These are phyloP conservation scores for Grosmannia serpens DNA, from an alignment of 2,329 filamentous ascomycete species.

Conservation along the genomic window DNA sequence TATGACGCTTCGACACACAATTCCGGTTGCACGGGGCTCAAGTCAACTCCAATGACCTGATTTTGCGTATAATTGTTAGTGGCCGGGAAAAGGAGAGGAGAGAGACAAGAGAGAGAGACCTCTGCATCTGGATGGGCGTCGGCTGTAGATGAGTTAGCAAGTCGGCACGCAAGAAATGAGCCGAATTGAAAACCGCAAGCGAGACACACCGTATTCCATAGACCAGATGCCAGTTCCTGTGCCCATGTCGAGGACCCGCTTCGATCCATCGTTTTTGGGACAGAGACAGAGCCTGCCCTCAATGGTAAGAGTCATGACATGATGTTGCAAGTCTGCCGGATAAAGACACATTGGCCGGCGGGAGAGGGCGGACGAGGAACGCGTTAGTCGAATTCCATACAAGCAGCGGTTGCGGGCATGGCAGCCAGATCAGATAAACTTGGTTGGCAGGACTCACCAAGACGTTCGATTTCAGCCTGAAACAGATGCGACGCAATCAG, in stretches of 20 bases:
- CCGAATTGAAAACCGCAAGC: too few species aligned
- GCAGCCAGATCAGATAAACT: not conserved
- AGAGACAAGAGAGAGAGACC: not conserved
- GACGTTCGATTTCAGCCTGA: conserved; percentile 12
- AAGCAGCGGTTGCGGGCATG: not conserved
- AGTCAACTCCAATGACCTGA: conserved; percentile 14
- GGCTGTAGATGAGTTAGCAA: conserved; percentile 4
- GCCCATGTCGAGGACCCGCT: conserved; percentile 13
- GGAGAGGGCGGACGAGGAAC: not conserved
- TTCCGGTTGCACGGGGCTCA: conserved; percentile 14
- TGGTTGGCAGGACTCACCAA: conserved; percentile 6
- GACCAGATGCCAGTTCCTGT: conserved; percentile 16
- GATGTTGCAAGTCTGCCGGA: conserved; percentile 12
- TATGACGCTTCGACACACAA: too few species aligned
- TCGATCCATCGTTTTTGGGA: conserved; percentile 11
- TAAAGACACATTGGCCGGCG: too few species aligned
- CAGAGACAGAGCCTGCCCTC: conserved; percentile 10
- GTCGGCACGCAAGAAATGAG: not conserved
- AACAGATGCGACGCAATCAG: not conserved
- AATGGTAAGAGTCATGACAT: conserved; percentile 12
- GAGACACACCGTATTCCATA: conserved; percentile 12
- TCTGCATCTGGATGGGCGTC: conserved; percentile 13
- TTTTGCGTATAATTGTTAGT: not conserved
- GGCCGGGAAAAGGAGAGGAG: not conserved
- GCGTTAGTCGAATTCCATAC: not conserved